Conservation (phyloP, 2,329 filamentous ascomycete genomes). For the Trichoderma simmonsii region DNA sequence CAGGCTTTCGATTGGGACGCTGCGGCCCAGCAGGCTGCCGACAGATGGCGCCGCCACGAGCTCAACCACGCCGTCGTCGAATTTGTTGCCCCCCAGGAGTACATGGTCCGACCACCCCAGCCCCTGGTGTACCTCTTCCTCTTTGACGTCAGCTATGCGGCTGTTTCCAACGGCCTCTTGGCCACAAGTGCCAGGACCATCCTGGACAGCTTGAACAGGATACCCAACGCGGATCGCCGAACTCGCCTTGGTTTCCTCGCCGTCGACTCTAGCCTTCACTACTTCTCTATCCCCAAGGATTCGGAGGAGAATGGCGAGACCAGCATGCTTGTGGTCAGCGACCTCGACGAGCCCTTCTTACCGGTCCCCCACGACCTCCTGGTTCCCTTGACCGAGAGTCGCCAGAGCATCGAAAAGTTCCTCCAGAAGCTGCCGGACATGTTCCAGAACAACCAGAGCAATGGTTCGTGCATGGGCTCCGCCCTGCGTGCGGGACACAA, state of each 20-base stretch:
- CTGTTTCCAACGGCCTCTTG: conserved; percentile 84
- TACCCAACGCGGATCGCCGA: conserved; percentile 94
- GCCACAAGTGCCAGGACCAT: conserved; percentile 93
- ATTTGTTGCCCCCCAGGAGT: conserved; percentile 96
- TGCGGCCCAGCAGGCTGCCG: conserved; percentile 82
- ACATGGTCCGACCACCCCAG: conserved; percentile 97
- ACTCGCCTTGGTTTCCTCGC: conserved; percentile 93
- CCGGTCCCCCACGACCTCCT: conserved; percentile 90
- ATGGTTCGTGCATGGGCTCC: conserved; percentile 89
- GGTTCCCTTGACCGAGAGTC: conserved; percentile 83
- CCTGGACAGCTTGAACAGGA: conserved; percentile 88
- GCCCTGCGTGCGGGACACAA: conserved; percentile 92
- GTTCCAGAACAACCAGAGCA: conserved; percentile 93
- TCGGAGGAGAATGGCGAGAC: conserved; percentile 80
- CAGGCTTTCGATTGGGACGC: conserved; percentile 99
- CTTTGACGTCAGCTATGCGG: conserved; percentile 88
- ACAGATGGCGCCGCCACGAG: conserved; percentile 88
- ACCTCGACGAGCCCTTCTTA: conserved; percentile 93
- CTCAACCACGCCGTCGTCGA: conserved; percentile 96
- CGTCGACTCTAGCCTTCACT: conserved; percentile 91
- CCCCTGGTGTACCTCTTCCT: conserved; percentile 94
- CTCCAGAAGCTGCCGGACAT: conserved; percentile 87
- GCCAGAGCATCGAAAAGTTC: conserved; percentile 88
- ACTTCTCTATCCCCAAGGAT: conserved; percentile 92
- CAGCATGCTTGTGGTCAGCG: conserved; percentile 89